Evolutionary conservation across 2,329 filamentous ascomycete genomes (phyloP), one percentile per base, ranked within the genome.

Genomic region (Tolypocladium ophioglossoides): DNA sequence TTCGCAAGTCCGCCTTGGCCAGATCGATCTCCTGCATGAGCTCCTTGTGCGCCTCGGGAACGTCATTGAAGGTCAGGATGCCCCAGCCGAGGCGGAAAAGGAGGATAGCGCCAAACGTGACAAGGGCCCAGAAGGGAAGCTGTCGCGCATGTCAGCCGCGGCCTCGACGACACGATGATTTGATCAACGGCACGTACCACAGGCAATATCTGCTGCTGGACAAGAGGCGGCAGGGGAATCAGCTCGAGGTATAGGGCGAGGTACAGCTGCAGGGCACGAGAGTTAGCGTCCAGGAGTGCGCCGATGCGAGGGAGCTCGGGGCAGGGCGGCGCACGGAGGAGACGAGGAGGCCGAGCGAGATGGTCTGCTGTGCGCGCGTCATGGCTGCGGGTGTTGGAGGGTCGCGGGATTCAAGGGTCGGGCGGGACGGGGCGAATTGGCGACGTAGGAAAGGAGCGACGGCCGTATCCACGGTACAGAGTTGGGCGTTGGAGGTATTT

Each of bases 11-110:
- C 57, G 74, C 74, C 75, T 87, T 86, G 59, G 89, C 89, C 70
- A 84, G 62, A 58, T 89, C 80, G 66, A 95, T 94, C 74, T 97
- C 88, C 63, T 75, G 77, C 79, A 94, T 90, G 63, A 99, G 76
- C 74, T 96, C 91, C 68, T 85, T 83, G 73, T 97, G 87, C 52
- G 94, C 94, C 58, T 89, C 82, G 53, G 92, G 91, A 50, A 95
- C 90, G 72, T 97, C 91, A 77, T 96, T 94, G 80, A 99, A 99
- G 55, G 90, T 96, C 68, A 96, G 79, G 63, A 99, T 89, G 60
- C 94, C 94, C 76, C 84, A 87, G 64, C 94, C 94, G 58, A 99
- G 86, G 64, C 90, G 89, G 75, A 87, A 90, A 60, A 99, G 86
- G 22, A 99, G 85, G 73, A 91, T 91, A 58, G 91, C 87, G 72